Evolutionary conservation across 2,329 filamentous ascomycete species (phyloP).

Genomic region (Lithohypha guttulata): DNA sequence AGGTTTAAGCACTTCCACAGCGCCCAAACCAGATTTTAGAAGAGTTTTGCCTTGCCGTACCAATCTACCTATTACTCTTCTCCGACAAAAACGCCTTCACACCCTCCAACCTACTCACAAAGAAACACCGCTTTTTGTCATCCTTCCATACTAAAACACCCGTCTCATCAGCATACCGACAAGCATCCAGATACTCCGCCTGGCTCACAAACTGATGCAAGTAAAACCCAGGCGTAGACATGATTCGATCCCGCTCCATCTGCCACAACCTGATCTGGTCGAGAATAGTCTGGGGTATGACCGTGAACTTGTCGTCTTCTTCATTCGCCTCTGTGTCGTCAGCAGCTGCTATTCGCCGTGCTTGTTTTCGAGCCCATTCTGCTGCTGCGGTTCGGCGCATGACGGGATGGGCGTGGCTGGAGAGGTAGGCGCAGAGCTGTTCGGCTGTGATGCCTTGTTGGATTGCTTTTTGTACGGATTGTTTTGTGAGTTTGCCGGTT

Average conservation of each 20-base stretch:
- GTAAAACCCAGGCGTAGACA: conserved; percentile 68
- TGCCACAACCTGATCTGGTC: conserved; percentile 98
- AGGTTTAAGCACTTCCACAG: too few species aligned
- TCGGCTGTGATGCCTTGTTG: conserved; percentile 83
- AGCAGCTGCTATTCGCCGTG: conserved; percentile 24
- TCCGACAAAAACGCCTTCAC: conserved; percentile 68
- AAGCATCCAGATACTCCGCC: conserved; percentile 45
- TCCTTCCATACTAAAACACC: conserved; percentile 84
- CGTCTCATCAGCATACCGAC: conserved; percentile 68
- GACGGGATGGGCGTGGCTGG: conserved; percentile 86
- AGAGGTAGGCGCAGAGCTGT: conserved; percentile 89
- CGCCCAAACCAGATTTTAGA: too few species aligned
- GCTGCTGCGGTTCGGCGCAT: conserved; percentile 57
- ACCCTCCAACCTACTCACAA: conserved; percentile 84
- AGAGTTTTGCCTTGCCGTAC: background rate
- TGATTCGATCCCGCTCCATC: conserved; percentile 90
- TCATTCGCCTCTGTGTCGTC: background rate
- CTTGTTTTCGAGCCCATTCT: conserved; percentile 21
- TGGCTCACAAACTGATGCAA: conserved; percentile 79
- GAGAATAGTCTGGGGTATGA: conserved; percentile 88
- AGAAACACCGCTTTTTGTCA: conserved; percentile 71
- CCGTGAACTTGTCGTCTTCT: conserved; percentile 37
- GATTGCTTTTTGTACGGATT: conserved; percentile 79
- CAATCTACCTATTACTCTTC: conserved; percentile 30
- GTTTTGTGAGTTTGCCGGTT: conserved; percentile 78